Evolutionary conservation across 305 asterid genomes (phyloP), one percentile per base, ranked within the genome.

Genomic region (Fraxinus platypoda): DNA sequence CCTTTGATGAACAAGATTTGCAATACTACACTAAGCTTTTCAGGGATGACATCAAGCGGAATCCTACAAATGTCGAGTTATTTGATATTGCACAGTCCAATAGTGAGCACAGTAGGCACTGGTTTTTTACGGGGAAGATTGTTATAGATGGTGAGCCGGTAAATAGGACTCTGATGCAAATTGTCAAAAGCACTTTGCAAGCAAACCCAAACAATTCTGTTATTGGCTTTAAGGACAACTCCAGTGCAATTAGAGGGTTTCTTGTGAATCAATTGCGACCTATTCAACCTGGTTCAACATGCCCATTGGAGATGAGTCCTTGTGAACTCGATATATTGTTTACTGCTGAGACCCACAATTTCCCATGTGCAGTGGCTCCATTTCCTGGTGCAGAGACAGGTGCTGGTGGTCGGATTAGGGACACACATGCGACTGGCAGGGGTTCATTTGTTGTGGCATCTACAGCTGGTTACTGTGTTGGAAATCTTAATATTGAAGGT

Each of bases 331-430:
- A 94, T 90, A 87, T 94, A 84, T 82, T 95, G 80, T 94, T 94
- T 86, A 94, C 99, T 26, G 99, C 99, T 1, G 99, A 94, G 88
- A 94, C 99, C 37, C 99, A 96, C 84, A 96, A 96, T 85, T 96
- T 96, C 85, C 99, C 98, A 31, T 96, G 99, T 89, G 98, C 98
- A 13, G 98, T 96, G 82, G 99, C 99, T 28, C 99, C 98, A 19
- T 96, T 94, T 84, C 99, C 99, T 41, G 99, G 99, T 75, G 99
- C 99, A 0, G 99, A 96, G 88, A 96, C 99, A 0, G 99, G 99
- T 71, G 99, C 97, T 19, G 99, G 99, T 25, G 99, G 98, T 46
- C 92, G 99, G 82, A 94, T 95, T 72, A 90, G 98, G 84, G 99
- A 95, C 85, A 95, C 99, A 2, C 99, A 94, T 87, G 99, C 98